Conservation (phyloP, 495 filamentous ascomycete genomes). For the Aspergillus ostianus region DNA sequence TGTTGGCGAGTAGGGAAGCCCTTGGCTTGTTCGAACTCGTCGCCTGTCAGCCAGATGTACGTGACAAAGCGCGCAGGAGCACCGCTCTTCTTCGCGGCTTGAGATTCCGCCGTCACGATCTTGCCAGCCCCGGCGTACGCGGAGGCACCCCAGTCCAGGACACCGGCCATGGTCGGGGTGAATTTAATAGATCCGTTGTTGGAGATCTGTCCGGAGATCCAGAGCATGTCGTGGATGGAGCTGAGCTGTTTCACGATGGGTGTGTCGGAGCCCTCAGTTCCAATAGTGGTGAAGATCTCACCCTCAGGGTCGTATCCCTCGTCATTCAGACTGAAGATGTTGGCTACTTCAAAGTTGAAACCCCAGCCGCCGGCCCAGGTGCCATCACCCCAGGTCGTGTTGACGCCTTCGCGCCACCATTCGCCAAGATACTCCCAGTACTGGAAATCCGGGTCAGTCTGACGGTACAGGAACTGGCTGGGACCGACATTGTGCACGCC, state of each 20-base stretch:
- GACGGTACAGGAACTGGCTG: conserved; percentile 22
- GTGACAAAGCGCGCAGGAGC: conserved; percentile 22
- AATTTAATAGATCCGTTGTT: conserved; percentile 10
- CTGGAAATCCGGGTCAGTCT: conserved; percentile 15
- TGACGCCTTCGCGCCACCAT: conserved; percentile 22
- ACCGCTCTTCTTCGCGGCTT: conserved; percentile 15
- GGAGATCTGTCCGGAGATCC: conserved; percentile 17
- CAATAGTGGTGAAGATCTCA: conserved; percentile 18
- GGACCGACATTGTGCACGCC: conserved; percentile 20
- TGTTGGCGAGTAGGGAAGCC: conserved; percentile 20
- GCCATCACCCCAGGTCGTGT: conserved; percentile 24
- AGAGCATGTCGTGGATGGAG: conserved; percentile 24
- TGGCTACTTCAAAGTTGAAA: conserved; percentile 25
- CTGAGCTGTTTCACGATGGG: conserved; percentile 14
- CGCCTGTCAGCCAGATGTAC: conserved; percentile 22
- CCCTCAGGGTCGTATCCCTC: conserved; percentile 19
- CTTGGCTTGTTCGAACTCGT: conserved; percentile 13
- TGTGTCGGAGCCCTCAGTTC: conserved; percentile 16
- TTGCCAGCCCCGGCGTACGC: conserved; percentile 23
- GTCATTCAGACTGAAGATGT: conserved; percentile 16
- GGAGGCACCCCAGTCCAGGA: conserved; percentile 23
- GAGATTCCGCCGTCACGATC: conserved; percentile 16
- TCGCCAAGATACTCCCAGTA: conserved; percentile 25
- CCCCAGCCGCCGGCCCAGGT: conserved; percentile 22
- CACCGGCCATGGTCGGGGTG: conserved; percentile 23